Evolutionary conservation across 352 stramenopile genomes (phyloP), one percentile per base, ranked within the genome.

Genomic region (Aphanomyces euteiches): DNA sequence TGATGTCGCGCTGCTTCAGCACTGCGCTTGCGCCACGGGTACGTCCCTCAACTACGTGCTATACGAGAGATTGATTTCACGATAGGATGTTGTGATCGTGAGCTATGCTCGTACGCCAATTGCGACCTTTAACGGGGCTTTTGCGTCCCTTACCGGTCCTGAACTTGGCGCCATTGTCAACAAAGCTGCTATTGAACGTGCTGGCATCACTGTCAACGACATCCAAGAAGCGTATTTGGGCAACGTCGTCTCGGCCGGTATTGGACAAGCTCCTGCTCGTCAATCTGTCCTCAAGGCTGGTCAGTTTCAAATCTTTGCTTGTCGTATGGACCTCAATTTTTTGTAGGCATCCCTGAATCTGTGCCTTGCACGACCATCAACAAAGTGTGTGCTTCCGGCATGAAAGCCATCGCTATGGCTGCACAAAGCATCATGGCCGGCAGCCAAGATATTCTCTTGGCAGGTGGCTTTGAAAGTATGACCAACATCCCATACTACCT

Each of bases 381-480:
- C 82, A 99, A 99, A 79, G 96, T 99, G 21, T 99, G 97, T 78
- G 96, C 90, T 5, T 95, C 80, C 1, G 90, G 91, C 57, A 95
- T 98, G 88, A 98, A 98, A 77, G 65, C 87, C 45, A 47, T 94
- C 67, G 83, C 85, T 4, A 80, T 98, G 67, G 87, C 79, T 2
- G 78, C 93, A 50, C 89, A 97, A 79, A 93, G 84, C 70, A 90
- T 99, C 56, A 87, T 92, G 80, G 83, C 81, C 19, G 87, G 87
- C 56, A 89, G 81, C 72, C 81, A 89, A 74, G 84, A 95, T 69
- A 79, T 97, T 37, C 84, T 98, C 58, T 79, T 99, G 34, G 92
- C 93, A 7, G 96, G 96, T 50, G 96, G 96, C 37, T 98, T 99
- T 67, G 96, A 99, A 85, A 97, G 87, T 77, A 99, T 99, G 97